Evolutionary conservation across 2,329 filamentous ascomycete species (phyloP).

Genomic region (Knoxdaviesia capensis): DNA sequence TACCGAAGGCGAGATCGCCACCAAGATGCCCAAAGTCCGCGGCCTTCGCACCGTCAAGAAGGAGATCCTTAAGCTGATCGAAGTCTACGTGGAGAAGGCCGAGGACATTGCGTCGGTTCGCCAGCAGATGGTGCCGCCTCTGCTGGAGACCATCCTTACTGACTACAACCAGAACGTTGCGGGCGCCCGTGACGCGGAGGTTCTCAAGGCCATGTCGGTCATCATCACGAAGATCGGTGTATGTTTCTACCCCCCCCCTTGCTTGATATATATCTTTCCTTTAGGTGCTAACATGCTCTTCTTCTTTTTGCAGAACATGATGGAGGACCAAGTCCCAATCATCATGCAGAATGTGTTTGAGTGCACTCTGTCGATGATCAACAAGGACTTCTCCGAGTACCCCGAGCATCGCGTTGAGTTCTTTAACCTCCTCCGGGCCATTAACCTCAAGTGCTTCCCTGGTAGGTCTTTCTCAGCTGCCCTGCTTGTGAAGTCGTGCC

Average conservation of each 20-base stretch:
- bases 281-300: constrained; percentile 9
- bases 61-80: constrained; percentile 94
- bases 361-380: constrained; percentile 98
- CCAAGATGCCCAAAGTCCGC: constrained; percentile 92
- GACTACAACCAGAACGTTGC: constrained; percentile 97
- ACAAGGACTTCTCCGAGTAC: constrained; percentile 99
- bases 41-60: constrained; percentile 97
- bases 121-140: constrained; percentile 82
- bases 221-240: constrained; percentile 94
- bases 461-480: constrained; percentile 18
- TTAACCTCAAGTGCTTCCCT: constrained; percentile 95
- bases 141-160: constrained; percentile 80
- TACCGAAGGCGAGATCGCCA: constrained; percentile 47
- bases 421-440: constrained; percentile 88
- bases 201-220: constrained; percentile 91
- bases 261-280: constrained; percentile 5
- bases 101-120: constrained; percentile 90
- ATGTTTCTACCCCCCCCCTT: constrained; percentile 21
- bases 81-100: constrained; percentile 94
- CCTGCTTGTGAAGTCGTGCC: not conserved
- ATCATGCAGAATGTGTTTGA: constrained; percentile 99
- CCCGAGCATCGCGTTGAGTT: constrained; percentile 98
- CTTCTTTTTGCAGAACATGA: constrained; percentile 43
- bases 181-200: constrained; percentile 87
- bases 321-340: constrained; percentile 93